Percentiles rank a stretch among this genome's conserved stretches.
These are phyloP conservation scores for Syzygium oleosum DNA, from an alignment of 345 rosid genomes.

Conservation along the genomic window DNA sequence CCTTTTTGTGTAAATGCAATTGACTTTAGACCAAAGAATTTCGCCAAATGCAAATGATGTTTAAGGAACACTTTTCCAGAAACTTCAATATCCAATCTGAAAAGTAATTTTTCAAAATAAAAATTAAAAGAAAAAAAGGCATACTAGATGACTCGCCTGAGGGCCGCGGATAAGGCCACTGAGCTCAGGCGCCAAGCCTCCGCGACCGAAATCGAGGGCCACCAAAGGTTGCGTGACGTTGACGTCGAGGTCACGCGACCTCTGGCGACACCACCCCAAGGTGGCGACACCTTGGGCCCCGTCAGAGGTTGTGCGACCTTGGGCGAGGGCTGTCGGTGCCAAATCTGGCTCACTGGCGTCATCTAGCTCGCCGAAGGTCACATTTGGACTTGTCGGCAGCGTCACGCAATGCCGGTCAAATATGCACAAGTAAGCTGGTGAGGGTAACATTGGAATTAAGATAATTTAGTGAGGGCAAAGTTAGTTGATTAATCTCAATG, in stretches of 20 bases:
- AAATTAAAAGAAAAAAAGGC: too few species aligned
- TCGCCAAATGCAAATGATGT: fast-evolving
- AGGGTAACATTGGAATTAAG: background rate
- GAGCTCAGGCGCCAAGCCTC: background rate
- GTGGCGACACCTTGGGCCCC: background rate
- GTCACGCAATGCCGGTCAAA: background rate
- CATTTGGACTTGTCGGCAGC: background rate
- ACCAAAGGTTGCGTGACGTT: background rate
- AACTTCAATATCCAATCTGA: background rate
- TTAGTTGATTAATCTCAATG: background rate
- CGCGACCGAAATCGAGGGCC: background rate
- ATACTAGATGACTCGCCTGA: fast-evolving
- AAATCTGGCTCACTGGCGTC: background rate
- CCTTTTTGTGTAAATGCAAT: background rate
- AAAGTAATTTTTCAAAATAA: too few species aligned
- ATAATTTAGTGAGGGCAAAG: background rate
- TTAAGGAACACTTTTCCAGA: fast-evolving
- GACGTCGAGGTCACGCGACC: too few species aligned
- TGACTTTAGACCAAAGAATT: background rate
- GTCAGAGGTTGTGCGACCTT: background rate
- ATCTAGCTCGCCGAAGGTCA: background rate
- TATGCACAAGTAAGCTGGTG: background rate
- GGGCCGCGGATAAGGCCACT: background rate
- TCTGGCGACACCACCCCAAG: background rate
- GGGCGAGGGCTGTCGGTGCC: background rate